Base-by-base conservation (phyloP, 768 basidiomycete species). In the Boletellus emodensis region DNA sequence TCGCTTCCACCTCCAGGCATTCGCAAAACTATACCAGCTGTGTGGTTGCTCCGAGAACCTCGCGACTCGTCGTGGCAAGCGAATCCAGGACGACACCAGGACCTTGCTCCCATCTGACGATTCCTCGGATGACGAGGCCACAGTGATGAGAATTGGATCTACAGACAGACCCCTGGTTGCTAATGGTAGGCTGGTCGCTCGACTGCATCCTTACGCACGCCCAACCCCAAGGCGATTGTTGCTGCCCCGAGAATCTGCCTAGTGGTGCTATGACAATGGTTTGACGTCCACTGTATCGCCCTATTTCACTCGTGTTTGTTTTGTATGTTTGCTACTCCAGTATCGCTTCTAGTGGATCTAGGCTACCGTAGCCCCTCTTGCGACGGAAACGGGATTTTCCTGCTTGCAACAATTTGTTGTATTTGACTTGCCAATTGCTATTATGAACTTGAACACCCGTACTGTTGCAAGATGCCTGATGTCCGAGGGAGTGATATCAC, bases 191-290 rank as follows among this genome's bases (percentile, higher is more conserved):
- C 15, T n/a, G 18, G 12, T 34, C 18, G 18, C 32, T 20, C 56
- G 60, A 14, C 18, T 51, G 24, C 58, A 54, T 46, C 66, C 66
- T 14, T 60, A 66, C 32, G 33, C 40, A 6, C 56, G 63, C 22
- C 42, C 51, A 11, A 13, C 20, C 0, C 50, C 64, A 6, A 58
- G 20, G 42, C 52, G 49, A n/a, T 18, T 63, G 39, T 5, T 61
- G 9, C 40, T 67, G 9, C 56, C 65, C 17, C 49, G 26, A 28
- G 61, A 61, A 49, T 44, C 36, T 10, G 39, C 51, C 37, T 44
- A 43, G 22, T 18, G 7, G 12, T n/a, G 7, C 26, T 14, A 13
- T 8, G 9, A 30, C 7, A 17, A 35, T 20, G 43, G 30, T 3
- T 20, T 6, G 6, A 32, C 12, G 22, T 34, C 4, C 24, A 34